Evolutionary conservation across 2,329 filamentous ascomycete species (phyloP), one percentile per base, ranked within the genome.

Genomic region (Sclerotinia subarctica): DNA sequence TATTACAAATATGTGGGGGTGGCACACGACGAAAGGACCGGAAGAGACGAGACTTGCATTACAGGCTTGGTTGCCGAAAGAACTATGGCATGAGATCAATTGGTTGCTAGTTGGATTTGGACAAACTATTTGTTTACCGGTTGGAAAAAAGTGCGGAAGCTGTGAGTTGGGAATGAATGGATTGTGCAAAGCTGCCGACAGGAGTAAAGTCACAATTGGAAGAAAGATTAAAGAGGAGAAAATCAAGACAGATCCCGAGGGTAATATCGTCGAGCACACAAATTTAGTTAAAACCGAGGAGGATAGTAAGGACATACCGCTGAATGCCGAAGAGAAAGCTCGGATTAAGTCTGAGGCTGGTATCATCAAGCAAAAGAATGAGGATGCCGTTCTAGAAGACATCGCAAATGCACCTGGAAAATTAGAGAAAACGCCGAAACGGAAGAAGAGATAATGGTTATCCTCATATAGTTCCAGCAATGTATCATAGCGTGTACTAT

Each of bases 161-260:
- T 99, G 95, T 80, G 90, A 91, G 71, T 80, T 98, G 60, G 92
- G 92, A 0, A 81, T 90, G 26, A 83, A 83, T 44, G 92, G 92
- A 4, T 78, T 98, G 69, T 99, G 95, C 80, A 88, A 84, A 76
- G 86, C 86, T 15, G 90, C 91, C 38, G 86, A 93, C 70, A 81
- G 83, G 76, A 86, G 84, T 64, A 88, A 90, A 79, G 85, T 89
- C 6, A 77, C 79, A 10, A 83, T 85, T 69, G 86, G 85, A 32
- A 83, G 83, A 71, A 88, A 82, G 78, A 78, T 81, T 68, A 83
- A 82, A 77, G 80, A 78, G 67, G 78, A 75, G 66, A 74, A 75
- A 64, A 70, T 78, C 24, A 77, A 76, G 68, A 73, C 77, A 69
- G 74, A 75, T 47, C 74, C 78, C 46, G 75, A 76, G 56, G 78